These are phyloP conservation scores for Jatropha curcas DNA, from an alignment of 345 rosid species.

Conservation along the genomic window DNA sequence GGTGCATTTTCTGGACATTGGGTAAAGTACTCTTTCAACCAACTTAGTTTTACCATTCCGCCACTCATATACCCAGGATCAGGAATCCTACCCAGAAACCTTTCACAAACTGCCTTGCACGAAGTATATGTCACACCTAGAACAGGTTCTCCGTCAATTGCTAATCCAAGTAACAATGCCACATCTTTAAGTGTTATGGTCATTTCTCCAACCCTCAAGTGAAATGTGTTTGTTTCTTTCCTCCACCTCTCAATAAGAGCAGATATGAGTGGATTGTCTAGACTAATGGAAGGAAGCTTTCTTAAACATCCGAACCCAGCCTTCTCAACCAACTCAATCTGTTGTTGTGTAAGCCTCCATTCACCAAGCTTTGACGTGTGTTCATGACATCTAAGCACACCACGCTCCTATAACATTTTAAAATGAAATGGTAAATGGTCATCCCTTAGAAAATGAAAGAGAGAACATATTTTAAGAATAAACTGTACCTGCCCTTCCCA, in stretches of 20 bases:
- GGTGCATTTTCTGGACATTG: conserved; percentile 66
- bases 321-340: conserved; percentile 73
- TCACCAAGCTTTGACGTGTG: conserved; percentile 91
- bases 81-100: conserved; percentile 65
- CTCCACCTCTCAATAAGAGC: conserved; percentile 97
- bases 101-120: conserved; percentile 63
- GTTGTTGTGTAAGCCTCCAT: conserved; percentile 70
- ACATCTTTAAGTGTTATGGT: conserved; percentile 83
- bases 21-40: conserved; percentile 87
- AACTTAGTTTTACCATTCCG: conserved; percentile 93
- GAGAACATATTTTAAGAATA: neutral
- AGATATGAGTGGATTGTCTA: conserved; percentile 91
- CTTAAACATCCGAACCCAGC: conserved; percentile 87
- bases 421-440: neutral
- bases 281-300: conserved; percentile 80
- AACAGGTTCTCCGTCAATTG: conserved; percentile 88
- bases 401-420: conserved; percentile 62
- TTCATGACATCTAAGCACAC: conserved; percentile 95
- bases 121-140: conserved; percentile 65
- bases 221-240: conserved; percentile 92
- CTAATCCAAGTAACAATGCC: conserved; percentile 66
- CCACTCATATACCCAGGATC: conserved; percentile 80
- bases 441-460: neutral
- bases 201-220: conserved; percentile 84
- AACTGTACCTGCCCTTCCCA: conserved; percentile 34